Conservation (phyloP, 306 rosid species). For the Chamaecrista fasciculata region DNA sequence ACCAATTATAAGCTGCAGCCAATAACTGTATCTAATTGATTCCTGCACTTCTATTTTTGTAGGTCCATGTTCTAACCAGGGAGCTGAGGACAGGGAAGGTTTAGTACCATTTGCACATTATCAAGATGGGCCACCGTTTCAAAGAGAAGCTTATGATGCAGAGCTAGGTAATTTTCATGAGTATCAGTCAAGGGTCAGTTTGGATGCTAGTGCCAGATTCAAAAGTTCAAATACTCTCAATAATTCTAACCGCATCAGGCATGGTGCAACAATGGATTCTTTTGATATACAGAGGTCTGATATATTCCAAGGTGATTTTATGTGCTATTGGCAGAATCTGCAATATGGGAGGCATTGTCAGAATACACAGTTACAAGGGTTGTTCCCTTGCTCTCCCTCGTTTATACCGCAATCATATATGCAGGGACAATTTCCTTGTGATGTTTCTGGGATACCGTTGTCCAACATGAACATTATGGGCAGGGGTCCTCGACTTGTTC, state of each 20-base stretch:
- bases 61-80: slow-evolving; percentile 44
- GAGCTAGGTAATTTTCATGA: slow-evolving; percentile 40
- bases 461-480: slow-evolving; percentile 35
- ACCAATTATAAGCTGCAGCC: slow-evolving; percentile 36
- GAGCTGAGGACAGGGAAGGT: slow-evolving; percentile 34
- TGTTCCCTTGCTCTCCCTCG: slow-evolving; percentile 30
- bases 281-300: slow-evolving; percentile 38
- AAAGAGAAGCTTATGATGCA: slow-evolving; percentile 39
- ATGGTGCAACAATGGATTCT: slow-evolving; percentile 34
- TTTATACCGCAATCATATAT: slow-evolving; percentile 38
- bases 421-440: slow-evolving; percentile 48
- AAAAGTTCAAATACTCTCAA: slow-evolving; percentile 29
- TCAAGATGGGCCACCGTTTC: slow-evolving; percentile 56
- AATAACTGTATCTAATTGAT: slow-evolving; percentile 39
- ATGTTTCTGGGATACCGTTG: slow-evolving; percentile 51
- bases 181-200: slow-evolving; percentile 26
- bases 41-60: slow-evolving; percentile 40
- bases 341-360: slow-evolving; percentile 54
- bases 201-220: slow-evolving; percentile 36
- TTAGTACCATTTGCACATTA: slow-evolving; percentile 37
- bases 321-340: slow-evolving; percentile 53
- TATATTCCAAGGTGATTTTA: slow-evolving; percentile 57
- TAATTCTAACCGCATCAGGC: slow-evolving; percentile 27
- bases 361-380: slow-evolving; percentile 22
- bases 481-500: slow-evolving; percentile 41